Conservation (phyloP, 2,329 filamentous ascomycete species). For the Colletotrichum euphorbiae region DNA sequence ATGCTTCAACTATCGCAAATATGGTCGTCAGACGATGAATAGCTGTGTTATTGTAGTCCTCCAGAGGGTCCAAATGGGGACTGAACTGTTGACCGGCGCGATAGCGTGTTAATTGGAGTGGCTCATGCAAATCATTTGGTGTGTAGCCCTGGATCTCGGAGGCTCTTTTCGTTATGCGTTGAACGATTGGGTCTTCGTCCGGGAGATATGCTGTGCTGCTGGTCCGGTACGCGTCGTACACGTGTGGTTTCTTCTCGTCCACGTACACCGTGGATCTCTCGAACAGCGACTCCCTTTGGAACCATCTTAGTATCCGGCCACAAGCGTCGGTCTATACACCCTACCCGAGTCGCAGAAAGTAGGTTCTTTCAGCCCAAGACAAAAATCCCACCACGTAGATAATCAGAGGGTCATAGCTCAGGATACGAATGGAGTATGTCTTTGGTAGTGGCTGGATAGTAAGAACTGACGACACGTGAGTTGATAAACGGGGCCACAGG, state of each 20-base stretch:
- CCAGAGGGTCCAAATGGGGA: constrained; percentile 18
- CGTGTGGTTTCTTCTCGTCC: background rate
- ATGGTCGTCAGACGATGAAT: constrained; percentile 18
- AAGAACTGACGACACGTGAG: background rate
- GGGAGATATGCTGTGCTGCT: constrained; percentile 19
- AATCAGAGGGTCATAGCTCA: constrained; percentile 21
- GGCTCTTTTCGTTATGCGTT: constrained; percentile 1
- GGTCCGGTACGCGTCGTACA: background rate
- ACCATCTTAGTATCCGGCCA: accelerated
- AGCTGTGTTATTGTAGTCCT: background rate
- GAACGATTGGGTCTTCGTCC: constrained; percentile 7
- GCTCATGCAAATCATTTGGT: background rate
- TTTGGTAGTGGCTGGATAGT: background rate
- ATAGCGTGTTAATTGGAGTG: constrained; percentile 18
- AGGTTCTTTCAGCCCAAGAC: constrained; percentile 12
- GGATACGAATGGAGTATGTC: background rate
- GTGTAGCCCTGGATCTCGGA: constrained; percentile 25
- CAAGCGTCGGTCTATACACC: background rate
- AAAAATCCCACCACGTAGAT: constrained; percentile 21
- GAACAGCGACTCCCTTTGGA: background rate
- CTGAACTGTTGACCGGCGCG: constrained; percentile 1
- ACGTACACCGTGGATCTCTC: constrained; percentile 6
- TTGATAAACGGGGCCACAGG: background rate
- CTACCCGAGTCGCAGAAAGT: constrained; percentile 7
- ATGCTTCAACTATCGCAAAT: constrained; percentile 10